phyloP scores from a whole-genome alignment of 2,329 filamentous ascomycete genomes.

The Malbranchea cinnamomea region DNA sequence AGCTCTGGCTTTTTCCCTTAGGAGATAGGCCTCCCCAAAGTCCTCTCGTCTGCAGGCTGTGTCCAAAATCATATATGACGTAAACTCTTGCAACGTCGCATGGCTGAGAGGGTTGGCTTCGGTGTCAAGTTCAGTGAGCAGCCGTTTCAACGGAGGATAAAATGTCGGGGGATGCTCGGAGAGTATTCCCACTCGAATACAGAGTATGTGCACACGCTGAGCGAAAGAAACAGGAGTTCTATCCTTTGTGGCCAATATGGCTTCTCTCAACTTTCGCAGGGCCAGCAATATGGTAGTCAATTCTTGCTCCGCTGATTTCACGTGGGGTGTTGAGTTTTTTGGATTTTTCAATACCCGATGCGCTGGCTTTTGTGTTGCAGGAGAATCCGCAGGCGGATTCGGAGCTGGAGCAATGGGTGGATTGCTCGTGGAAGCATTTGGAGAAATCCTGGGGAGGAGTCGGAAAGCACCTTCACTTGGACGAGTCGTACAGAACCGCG shows the following conservation, averaged over 20 bases:
- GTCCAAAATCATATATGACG: slow-evolving; percentile 71
- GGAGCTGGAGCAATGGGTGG: slow-evolving; percentile 24
- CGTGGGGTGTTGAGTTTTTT: slow-evolving; percentile 5
- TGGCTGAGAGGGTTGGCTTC: slow-evolving; percentile 50
- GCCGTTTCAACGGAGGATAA: slow-evolving; percentile 67
- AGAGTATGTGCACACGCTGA: slow-evolving; percentile 81
- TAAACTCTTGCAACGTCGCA: slow-evolving; percentile 64
- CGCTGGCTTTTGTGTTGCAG: slow-evolving; percentile 6
- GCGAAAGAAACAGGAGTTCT: slow-evolving; percentile 66
- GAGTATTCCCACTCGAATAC: slow-evolving; percentile 69
- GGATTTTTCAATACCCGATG: slow-evolving; percentile 6
- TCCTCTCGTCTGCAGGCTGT: slow-evolving; percentile 71
- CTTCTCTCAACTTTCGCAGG: slow-evolving; percentile 83
- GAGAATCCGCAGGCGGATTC: slow-evolving; percentile 6
- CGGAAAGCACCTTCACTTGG: slow-evolving; percentile 60
- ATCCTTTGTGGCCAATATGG: slow-evolving; percentile 56
- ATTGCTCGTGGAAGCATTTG: slow-evolving; percentile 24
- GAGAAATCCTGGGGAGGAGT: slow-evolving; percentile 36
- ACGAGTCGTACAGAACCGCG: slow-evolving; percentile 70
- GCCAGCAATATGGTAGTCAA: slow-evolving; percentile 65
- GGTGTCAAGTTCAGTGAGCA: slow-evolving; percentile 56
- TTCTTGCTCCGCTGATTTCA: slow-evolving; percentile 40
- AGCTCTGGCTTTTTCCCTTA: slow-evolving; percentile 36
- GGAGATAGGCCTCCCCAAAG: slow-evolving; percentile 54
- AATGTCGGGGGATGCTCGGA: slow-evolving; percentile 76